Evolutionary conservation across 2,329 filamentous ascomycete species (phyloP).

Genomic region (Emergomyces orientalis): DNA sequence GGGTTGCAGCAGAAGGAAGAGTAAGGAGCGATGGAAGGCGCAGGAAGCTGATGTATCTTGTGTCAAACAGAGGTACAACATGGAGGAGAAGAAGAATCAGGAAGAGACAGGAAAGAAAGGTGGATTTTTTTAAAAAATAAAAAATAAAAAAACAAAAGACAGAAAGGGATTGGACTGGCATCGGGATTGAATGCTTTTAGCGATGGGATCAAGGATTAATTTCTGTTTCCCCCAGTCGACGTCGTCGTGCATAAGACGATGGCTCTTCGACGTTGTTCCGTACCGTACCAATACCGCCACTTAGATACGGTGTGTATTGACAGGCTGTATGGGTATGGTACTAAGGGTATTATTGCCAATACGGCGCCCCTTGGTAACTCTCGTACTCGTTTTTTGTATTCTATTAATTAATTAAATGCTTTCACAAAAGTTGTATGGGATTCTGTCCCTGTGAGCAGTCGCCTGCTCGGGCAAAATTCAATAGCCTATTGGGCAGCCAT

Average conservation of each 20-base stretch:
- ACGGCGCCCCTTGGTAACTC: not conserved
- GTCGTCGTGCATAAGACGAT: conserved; percentile 1
- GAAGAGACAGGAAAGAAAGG: conserved; percentile 2
- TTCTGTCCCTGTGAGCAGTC: too few species aligned
- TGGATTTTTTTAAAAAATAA: not conserved
- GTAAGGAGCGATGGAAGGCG: conserved; percentile 10
- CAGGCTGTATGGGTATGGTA: not conserved
- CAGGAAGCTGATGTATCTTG: conserved; percentile 9
- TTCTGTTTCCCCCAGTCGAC: not conserved
- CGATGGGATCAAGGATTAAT: conserved; percentile 2
- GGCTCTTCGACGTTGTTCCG: not conserved
- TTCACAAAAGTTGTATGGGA: too few species aligned
- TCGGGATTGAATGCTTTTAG: not conserved
- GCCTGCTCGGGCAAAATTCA: too few species aligned
- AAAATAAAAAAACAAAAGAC: not conserved
- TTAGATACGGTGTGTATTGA: not conserved
- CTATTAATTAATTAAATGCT: too few species aligned
- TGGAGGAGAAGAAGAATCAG: not conserved
- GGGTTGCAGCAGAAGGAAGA: not conserved
- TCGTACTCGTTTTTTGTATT: not conserved
- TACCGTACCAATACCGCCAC: not conserved
- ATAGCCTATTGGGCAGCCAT: too few species aligned
- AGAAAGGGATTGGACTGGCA: not conserved
- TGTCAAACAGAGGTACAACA: conserved; percentile 12
- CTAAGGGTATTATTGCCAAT: not conserved